A percentile compares a stretch with the other conserved stretches of the same genome.
Evolutionary conservation across 2,329 filamentous ascomycete genomes (phyloP).

Genomic region (Aspergillus sp.): DNA sequence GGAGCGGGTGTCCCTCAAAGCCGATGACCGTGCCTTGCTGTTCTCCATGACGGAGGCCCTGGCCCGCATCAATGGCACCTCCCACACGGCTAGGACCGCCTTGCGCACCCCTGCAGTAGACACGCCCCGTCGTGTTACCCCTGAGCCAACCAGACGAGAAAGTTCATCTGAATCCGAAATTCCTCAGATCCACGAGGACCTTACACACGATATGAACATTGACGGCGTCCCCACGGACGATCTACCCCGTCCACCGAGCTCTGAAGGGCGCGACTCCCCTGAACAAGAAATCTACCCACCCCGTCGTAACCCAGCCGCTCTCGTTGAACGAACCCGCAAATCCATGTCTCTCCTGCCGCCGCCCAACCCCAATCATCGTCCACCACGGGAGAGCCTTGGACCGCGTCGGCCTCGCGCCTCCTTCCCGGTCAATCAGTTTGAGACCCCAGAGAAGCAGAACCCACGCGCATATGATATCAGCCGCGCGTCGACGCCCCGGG

Average conservation of each 20-base stretch:
- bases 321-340: conserved; percentile 76
- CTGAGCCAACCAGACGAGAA: not conserved
- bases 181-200: not conserved
- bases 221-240: not conserved
- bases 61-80: conserved; percentile 27
- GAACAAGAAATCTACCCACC: conserved; percentile 5
- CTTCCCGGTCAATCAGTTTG: conserved; percentile 58
- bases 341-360: conserved; percentile 68
- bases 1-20: conserved; percentile 18
- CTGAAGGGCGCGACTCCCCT: not conserved
- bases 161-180: not conserved
- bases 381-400: conserved; percentile 17
- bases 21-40: conserved; percentile 33
- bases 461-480: conserved; percentile 8
- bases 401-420: conserved; percentile 33
- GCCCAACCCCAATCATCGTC: conserved; percentile 17
- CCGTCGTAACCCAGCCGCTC: conserved; percentile 38
- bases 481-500: conserved; percentile 54
- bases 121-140: not conserved
- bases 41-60: conserved; percentile 34
- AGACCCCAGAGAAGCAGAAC: conserved; percentile 46
- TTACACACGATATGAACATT: not conserved
- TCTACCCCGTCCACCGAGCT: not conserved
- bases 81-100: conserved; percentile 6
- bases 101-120: not conserved